Conservation (phyloP, 106 monocot genomes). For the Allium cepa region DNA sequence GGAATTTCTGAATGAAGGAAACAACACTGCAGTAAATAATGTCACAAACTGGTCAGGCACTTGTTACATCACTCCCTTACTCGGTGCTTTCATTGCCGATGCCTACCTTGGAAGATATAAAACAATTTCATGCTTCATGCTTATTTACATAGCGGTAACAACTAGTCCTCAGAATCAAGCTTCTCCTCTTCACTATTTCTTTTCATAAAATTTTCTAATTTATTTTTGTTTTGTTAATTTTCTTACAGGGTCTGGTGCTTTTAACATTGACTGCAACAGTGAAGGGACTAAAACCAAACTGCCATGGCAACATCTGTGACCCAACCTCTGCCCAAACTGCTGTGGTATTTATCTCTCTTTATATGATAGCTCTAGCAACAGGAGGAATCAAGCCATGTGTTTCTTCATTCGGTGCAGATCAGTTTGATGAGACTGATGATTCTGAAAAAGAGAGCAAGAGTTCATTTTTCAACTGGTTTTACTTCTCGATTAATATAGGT, state of each 20-base stretch:
- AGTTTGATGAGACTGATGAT: conserved; percentile 44
- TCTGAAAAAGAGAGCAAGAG: conserved; percentile 43
- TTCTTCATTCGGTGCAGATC: conserved; percentile 52
- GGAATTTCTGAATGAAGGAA: conserved; percentile 23
- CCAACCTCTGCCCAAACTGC: conserved; percentile 30
- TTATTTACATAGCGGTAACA: conserved; percentile 22
- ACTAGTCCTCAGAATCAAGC: not conserved
- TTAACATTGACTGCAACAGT: conserved; percentile 29
- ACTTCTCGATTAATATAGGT: conserved; percentile 45
- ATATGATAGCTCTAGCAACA: conserved; percentile 43
- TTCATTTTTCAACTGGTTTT: conserved; percentile 59
- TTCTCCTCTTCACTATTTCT: not conserved
- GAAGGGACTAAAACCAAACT: conserved; percentile 28
- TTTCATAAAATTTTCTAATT: not conserved
- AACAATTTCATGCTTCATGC: conserved; percentile 33
- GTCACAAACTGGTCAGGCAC: conserved; percentile 49
- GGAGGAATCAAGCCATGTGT: conserved; percentile 56
- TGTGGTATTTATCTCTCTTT: conserved; percentile 34
- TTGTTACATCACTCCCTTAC: conserved; percentile 36
- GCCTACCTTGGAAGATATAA: conserved; percentile 31
- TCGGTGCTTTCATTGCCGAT: conserved; percentile 45
- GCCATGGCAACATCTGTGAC: conserved; percentile 18
- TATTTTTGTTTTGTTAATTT: not conserved
- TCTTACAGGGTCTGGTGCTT: conserved; percentile 24
- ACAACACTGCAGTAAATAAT: conserved; percentile 20